Percentiles rank a stretch among this genome's conserved stretches.
Evolutionary conservation across 2,329 filamentous ascomycete species (phyloP).

Genomic region (Xylariaceae sp.): DNA sequence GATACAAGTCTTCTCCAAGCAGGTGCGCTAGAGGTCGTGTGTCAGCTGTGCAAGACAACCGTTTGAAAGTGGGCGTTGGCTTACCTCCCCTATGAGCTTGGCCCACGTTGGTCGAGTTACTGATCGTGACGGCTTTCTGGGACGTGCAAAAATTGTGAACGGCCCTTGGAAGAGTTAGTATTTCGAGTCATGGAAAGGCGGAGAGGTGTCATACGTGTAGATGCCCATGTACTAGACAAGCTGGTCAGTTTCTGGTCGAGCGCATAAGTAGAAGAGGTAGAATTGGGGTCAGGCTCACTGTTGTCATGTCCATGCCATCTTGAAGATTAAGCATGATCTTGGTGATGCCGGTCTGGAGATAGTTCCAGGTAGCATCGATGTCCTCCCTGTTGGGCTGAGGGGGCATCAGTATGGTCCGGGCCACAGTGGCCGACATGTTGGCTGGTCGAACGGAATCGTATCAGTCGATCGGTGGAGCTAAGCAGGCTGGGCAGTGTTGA

Average conservation of each 20-base stretch:
- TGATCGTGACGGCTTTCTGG: constrained; percentile 79
- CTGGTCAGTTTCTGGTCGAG: constrained; percentile 11
- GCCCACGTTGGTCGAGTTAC: constrained; percentile 41
- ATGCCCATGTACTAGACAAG: constrained; percentile 82
- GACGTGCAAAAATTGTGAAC: constrained; percentile 99
- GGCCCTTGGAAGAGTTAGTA: constrained; percentile 56
- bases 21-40: constrained; percentile 69
- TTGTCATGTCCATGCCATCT: constrained; percentile 89
- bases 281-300: constrained; percentile 48
- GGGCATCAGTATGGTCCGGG: constrained; percentile 48
- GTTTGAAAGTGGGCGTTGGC: constrained; percentile 2
- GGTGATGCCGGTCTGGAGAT: constrained; percentile 82
- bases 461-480: no score
- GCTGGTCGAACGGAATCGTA: background rate
- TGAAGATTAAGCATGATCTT: constrained; percentile 92
- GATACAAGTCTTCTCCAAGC: constrained; percentile 93
- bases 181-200: background rate
- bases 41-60: constrained; percentile 66
- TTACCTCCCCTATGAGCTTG: constrained; percentile 69
- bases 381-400: constrained; percentile 61
- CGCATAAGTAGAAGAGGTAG: background rate
- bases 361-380: constrained; percentile 68
- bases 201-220: constrained; percentile 65
- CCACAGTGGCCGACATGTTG: constrained; percentile 33
- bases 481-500: no score